Percentiles rank a stretch among this genome's conserved stretches.
These are phyloP conservation scores for Sarocladiaceae sp. DNA, from an alignment of 2,329 filamentous ascomycete genomes.

Conservation along the genomic window DNA sequence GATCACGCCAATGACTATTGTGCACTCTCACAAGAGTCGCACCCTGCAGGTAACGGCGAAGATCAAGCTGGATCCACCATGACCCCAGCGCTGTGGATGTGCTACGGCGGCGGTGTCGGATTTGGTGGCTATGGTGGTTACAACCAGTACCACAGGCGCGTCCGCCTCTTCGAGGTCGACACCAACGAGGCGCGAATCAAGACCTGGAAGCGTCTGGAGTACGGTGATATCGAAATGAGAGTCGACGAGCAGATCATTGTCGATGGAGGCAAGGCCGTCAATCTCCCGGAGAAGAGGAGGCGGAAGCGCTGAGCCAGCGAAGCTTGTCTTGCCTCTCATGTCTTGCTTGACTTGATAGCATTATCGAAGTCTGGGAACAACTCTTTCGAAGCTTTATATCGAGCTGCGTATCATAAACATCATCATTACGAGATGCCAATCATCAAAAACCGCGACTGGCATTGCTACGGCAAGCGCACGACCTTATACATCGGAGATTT, in stretches of 20 bases:
- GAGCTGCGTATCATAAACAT: too few species aligned
- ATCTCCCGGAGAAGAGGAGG: conserved; percentile 20
- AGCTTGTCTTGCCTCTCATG: too few species aligned
- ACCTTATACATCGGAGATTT: too few species aligned
- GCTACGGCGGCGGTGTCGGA: conserved; percentile 86
- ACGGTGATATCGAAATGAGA: conserved; percentile 47
- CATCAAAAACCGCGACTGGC: too few species aligned
- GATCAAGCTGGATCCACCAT: conserved; percentile 15
- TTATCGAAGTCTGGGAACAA: too few species aligned
- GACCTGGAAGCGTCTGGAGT: conserved; percentile 89
- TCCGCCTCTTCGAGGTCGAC: conserved; percentile 90
- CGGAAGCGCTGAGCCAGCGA: background rate
- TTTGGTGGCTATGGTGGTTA: conserved; percentile 97
- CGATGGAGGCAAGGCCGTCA: conserved; percentile 49
- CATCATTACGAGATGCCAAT: too few species aligned
- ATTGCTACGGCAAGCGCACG: too few species aligned
- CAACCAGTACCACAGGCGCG: conserved; percentile 74
- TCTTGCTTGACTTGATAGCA: too few species aligned
- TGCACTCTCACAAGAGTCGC: conserved; percentile 52
- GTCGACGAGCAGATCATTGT: conserved; percentile 65
- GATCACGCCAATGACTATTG: conserved; percentile 99
- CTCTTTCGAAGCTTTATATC: too few species aligned
- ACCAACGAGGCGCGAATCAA: conserved; percentile 83
- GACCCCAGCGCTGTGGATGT: conserved; percentile 89
- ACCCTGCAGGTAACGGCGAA: conserved; percentile 27